Conservation (phyloP, 495 filamentous ascomycete genomes). For the Aspergillus bertholletiae region DNA sequence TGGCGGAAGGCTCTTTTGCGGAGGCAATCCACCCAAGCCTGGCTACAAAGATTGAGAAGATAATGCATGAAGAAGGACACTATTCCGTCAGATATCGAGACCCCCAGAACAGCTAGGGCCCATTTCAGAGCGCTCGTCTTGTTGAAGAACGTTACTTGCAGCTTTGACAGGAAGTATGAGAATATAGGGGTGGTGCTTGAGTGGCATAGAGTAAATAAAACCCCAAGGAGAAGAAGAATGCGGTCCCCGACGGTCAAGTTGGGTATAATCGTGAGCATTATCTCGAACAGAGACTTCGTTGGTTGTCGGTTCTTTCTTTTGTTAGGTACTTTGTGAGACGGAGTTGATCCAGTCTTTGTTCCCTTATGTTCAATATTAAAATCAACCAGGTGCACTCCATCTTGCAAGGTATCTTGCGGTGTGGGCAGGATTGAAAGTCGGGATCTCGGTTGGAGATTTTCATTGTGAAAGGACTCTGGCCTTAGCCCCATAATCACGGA, state of each 20-base stretch:
- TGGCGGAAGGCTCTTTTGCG: slow-evolving; percentile 64
- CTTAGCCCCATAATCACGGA: background rate
- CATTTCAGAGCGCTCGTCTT: slow-evolving; percentile 51
- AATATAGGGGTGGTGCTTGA: slow-evolving; percentile 73
- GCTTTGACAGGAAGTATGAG: slow-evolving; percentile 70
- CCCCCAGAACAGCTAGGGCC: slow-evolving; percentile 64
- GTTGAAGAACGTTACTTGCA: slow-evolving; percentile 67
- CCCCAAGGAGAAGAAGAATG: slow-evolving; percentile 55
- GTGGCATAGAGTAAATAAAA: slow-evolving; percentile 58
- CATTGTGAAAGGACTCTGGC: background rate
- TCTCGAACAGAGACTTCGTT: slow-evolving; percentile 43
- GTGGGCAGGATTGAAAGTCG: background rate
- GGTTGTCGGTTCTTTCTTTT: slow-evolving; percentile 7
- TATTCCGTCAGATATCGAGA: slow-evolving; percentile 63
- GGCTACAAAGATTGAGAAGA: slow-evolving; percentile 65
- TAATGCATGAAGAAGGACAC: slow-evolving; percentile 65
- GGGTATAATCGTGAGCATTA: slow-evolving; percentile 75
- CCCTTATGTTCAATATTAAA: background rate
- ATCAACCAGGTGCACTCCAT: background rate
- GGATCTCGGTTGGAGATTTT: background rate
- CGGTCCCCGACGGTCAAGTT: slow-evolving; percentile 49
- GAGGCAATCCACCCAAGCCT: slow-evolving; percentile 74
- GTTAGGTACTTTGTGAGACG: background rate
- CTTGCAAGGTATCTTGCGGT: background rate
- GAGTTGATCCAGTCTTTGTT: background rate